Evolutionary conservation across 148 eudicot genomes (phyloP).

Genomic region (Vaccinium macrocarpon): DNA sequence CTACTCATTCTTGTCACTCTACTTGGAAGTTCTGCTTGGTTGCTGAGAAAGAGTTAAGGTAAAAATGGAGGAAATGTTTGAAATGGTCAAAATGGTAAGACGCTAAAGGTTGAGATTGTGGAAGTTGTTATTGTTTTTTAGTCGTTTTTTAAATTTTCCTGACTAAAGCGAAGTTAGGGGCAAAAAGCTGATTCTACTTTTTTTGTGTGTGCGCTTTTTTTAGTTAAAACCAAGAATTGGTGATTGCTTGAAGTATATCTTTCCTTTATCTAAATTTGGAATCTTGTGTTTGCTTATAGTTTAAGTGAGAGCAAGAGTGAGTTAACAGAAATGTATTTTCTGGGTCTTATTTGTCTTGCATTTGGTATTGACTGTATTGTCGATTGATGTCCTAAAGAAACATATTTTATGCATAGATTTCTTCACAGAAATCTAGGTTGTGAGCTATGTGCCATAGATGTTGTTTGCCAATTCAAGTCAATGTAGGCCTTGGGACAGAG

Average conservation of each 20-base stretch:
- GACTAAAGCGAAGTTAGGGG: neutral
- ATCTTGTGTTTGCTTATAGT: conserved; percentile 60
- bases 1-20: neutral
- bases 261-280: conserved; percentile 50
- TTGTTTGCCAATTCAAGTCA: conserved; percentile 42
- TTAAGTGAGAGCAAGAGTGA: conserved; percentile 41
- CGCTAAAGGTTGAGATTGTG: neutral
- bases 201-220: neutral
- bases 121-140: neutral
- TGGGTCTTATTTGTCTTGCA: neutral
- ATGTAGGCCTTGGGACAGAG: conserved; percentile 33
- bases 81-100: neutral
- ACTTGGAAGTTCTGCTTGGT: conserved; percentile 6
- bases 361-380: neutral
- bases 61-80: neutral
- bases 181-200: neutral
- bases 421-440: neutral
- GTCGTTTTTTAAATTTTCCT: neutral
- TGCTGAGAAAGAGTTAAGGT: neutral
- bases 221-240: neutral
- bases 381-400: conserved; percentile 17
- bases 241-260: conserved; percentile 1
- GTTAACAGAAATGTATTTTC: conserved; percentile 24
- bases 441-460: conserved; percentile 41
- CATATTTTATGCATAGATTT: neutral